Evolutionary conservation across 2,329 filamentous ascomycete species (phyloP), one percentile per base, ranked within the genome.

Genomic region (Penicillium sp.): DNA sequence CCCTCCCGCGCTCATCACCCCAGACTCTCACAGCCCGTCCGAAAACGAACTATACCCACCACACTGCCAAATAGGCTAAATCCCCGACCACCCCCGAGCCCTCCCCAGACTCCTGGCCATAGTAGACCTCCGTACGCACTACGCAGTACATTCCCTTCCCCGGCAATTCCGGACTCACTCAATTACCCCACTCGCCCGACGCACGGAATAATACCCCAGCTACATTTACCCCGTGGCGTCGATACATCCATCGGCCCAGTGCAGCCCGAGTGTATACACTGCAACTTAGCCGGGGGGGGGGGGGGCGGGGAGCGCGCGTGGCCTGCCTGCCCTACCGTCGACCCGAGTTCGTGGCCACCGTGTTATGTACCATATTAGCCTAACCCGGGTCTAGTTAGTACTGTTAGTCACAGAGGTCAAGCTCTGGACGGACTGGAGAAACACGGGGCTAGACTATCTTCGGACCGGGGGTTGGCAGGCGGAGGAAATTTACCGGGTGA

Each of bases 141-240:
- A 24, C 42, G 13, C 19, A 26, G 13, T 26, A 24, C 42, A 24
- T 13, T 19, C 26, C 7, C 6, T 8, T 26, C 22, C 15, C 22
- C 42, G 22, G 12, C 19, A 15, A 40, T n/a, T 9, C 37, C 17
- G 37, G 37, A 9, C 17, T n/a, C 6, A 22, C 44, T 47, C 12
- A 26, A 17, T 1, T 22, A 24, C n/a, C 17, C 47, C 9, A n/a
- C 28, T 17, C 24, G 26, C 28, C 47, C 28, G 47, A 50, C n/a
- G 47, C 44, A 47, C 44, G 44, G 44, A 28, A 47, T 17, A 28
- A 28, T 47, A 50, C 47, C 47, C 26, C 47, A 50, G 26, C 12
- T 19, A 50, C 17, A 50, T 50, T 50, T 50, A 33, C 5, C 47
- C 47, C 47, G 28, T 33, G 47, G 47, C 47, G 47, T 47, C 30